Evolutionary conservation across 257 asterid genomes (phyloP).

Genomic region (Scutellaria baicalensis): DNA sequence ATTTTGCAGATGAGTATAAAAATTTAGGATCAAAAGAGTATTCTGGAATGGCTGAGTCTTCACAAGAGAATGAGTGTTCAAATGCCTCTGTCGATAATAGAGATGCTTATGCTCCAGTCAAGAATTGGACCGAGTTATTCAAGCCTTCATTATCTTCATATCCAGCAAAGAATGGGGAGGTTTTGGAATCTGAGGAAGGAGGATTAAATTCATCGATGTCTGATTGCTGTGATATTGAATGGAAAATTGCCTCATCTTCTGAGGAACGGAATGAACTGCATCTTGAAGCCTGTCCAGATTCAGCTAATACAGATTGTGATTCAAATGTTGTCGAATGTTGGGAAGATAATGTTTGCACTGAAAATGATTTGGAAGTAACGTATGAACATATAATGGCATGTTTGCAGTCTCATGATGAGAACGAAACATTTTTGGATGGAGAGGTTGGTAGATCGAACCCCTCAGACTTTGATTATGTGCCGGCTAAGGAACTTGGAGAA

Average conservation of each 20-base stretch:
- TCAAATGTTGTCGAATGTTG: constrained; percentile 17
- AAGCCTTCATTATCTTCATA: constrained; percentile 23
- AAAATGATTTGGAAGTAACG: constrained; percentile 10
- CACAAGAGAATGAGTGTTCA: constrained; percentile 12
- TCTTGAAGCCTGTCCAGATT: constrained; percentile 18
- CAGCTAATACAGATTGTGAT: constrained; percentile 10
- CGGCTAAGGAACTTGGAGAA: constrained; percentile 13
- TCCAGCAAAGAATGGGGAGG: not conserved
- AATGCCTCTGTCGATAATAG: constrained; percentile 6
- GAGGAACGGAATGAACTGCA: constrained; percentile 1
- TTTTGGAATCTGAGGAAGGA: not conserved
- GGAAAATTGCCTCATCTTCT: constrained; percentile 19
- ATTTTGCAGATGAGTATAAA: constrained; percentile 2
- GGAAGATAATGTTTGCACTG: constrained; percentile 15
- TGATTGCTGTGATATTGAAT: constrained; percentile 3
- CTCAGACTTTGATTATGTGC: not conserved
- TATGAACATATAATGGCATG: not conserved
- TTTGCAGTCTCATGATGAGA: constrained; percentile 15
- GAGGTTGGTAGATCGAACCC: not conserved
- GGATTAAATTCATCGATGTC: not conserved
- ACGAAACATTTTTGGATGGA: not conserved
- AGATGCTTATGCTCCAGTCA: constrained; percentile 12
- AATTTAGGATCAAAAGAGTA: not conserved
- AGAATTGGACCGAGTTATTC: constrained; percentile 46
- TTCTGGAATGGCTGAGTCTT: not conserved